Evolutionary conservation across 1,284 basidiomycete species (phyloP), one percentile per base, ranked within the genome.

Genomic region (Trichosporon sp.): DNA sequence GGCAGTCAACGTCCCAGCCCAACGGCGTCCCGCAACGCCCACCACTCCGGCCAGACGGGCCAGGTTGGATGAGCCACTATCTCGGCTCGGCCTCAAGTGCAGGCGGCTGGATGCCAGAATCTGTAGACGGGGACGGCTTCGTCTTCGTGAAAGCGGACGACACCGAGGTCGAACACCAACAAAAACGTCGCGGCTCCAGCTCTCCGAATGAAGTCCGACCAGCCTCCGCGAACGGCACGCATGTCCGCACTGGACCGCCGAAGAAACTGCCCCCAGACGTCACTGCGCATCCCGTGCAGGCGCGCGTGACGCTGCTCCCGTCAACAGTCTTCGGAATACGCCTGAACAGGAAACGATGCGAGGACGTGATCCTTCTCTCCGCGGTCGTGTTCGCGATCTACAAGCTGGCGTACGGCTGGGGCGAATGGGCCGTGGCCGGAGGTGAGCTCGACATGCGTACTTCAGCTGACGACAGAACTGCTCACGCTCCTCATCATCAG

Each of bases 341-440:
- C 0, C 63, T 83, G 35, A 83, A 79, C 0, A 69, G 83, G 35
- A 71, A 75, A 31, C 68, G 76, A 10, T 81, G 80, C 65, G 83
- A 84, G 70, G 76, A 81, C 70, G 61, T 67, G 1, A 73, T 83
- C 8, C 56, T 84, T 12, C 71, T 83, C 2, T 74, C 76, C 1
- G 80, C 76, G 1, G 77, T 82, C 3, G 68, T 71, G 1, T 75
- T 76, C 37, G 80, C 78, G 0, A 76, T 81, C 7, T 75, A 71
- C 67, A 76, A 75, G 48, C 72, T 84, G 3, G 78, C 74, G 4
- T 65, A 65, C 38, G 32, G 72, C 51, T 82, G 81, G 81, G 77
- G 76, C 5, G 83, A 83, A 61, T 75, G 74, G 43, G 80, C 80
- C 21, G 68, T 83, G 14, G 81, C 80, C 5, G 79, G 78, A 70